Base-by-base conservation (phyloP, 345 rosid genomes). In the Bruguiera sexangula region DNA sequence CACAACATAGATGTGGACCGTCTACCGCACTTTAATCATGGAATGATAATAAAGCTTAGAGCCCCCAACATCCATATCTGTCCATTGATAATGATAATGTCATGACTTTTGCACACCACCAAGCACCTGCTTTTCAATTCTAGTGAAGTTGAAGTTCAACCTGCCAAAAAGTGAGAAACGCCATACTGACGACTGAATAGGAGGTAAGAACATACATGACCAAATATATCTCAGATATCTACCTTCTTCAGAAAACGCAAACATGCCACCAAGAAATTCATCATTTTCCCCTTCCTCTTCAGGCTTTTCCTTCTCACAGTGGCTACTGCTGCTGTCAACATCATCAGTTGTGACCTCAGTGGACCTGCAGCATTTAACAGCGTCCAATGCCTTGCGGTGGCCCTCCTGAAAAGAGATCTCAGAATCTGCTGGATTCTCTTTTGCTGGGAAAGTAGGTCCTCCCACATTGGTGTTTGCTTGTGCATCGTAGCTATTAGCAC, bases 91-190 rank as follows among this genome's bases (percentile, higher is more conserved):
- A 34, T 73, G 62, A 65, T 74, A 3, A 51, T 16, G 16, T 34
- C 37, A 2, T 19, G 27, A 72, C 34, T 31, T 8, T 8, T 22
- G 31, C 51, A 60, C 2, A 21, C 60, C 51, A 52, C 36, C 67
- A 31, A 5, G 18, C 8, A 6, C 36, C 39, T 34, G 43, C 26
- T 22, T 50, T 54, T 62, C 31, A 11, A 5, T 54, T 58, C 5
- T 6, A 60, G 62, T 21, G 29, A 55, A 39, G 26, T 21, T 54
- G 36, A 46, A 36, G 57, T 50, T 85, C 81, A 86, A 75, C 78
- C 90, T 82, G 86, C 73, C 67, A 74, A 70, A 78, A 36, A 22
- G 46, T 54, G 13, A 10, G 16, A 30, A 20, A 50, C 7, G 26
- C 30, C 46, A 16, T 46, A 46, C 6, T 24, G 50, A 48, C 21